phyloP scores from a whole-genome alignment of 83 land plant genomes.

The Thuja plicata region DNA sequence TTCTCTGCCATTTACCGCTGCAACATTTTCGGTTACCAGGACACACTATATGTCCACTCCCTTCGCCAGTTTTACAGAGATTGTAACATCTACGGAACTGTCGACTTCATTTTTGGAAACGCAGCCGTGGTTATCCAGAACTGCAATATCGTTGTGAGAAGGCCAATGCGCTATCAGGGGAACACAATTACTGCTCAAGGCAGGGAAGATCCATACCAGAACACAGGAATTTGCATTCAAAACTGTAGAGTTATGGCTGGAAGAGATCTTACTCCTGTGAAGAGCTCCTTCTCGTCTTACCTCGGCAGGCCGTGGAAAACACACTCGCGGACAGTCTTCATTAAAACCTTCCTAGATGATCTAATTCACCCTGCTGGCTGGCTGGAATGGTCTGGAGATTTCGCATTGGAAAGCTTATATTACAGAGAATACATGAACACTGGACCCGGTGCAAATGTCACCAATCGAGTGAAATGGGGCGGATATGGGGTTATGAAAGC shows the following conservation, averaged over 20 bases:
- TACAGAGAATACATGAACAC: conserved; percentile 10
- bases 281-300: not conserved
- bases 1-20: not conserved
- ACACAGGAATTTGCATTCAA: conserved; percentile 13
- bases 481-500: not conserved
- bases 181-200: conserved; percentile 2
- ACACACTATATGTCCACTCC: conserved; percentile 9
- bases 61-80: conserved; percentile 9
- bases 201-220: conserved; percentile 9
- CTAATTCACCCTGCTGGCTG: not conserved
- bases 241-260: not conserved
- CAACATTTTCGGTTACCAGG: not conserved
- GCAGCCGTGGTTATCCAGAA: conserved; percentile 17
- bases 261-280: not conserved
- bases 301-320: conserved; percentile 8
- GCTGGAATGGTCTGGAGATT: not conserved
- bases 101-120: conserved; percentile 15
- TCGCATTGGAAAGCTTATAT: not conserved
- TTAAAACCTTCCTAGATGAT: not conserved
- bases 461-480: not conserved
- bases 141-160: not conserved
- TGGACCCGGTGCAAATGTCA: conserved; percentile 3
- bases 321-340: not conserved
- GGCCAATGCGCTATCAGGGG: not conserved
- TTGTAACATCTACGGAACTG: conserved; percentile 12